phyloP scores from a whole-genome alignment of 2,329 filamentous ascomycete species.

The Aspergillus puulaauensis region DNA sequence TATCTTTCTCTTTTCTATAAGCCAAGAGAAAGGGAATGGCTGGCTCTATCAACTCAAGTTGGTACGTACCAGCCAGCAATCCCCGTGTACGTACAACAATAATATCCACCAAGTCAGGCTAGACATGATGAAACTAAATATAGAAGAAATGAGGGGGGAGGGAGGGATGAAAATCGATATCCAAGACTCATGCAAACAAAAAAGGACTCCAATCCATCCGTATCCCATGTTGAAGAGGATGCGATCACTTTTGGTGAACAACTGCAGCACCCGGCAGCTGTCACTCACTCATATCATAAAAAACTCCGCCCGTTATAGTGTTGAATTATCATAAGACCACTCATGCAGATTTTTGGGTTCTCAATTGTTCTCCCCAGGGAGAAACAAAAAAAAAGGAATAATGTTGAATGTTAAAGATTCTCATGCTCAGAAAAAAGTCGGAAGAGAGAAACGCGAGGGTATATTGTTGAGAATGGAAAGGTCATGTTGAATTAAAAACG shows the following conservation, averaged over 20 bases:
- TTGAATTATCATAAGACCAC: conserved; percentile 22
- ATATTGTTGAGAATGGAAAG: conserved; percentile 30
- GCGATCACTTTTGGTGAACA: conserved; percentile 15
- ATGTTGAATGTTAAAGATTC: conserved; percentile 21
- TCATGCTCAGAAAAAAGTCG: conserved; percentile 20
- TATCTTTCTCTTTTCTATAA: not conserved
- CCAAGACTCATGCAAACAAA: conserved; percentile 9
- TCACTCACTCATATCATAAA: conserved; percentile 5
- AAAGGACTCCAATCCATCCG: conserved; percentile 18
- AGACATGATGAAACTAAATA: not conserved
- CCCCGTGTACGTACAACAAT: not conserved
- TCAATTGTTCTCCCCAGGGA: not conserved
- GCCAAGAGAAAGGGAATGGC: not conserved
- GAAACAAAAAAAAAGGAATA: conserved; percentile 8
- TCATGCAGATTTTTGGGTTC: conserved; percentile 4
- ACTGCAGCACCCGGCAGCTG: not conserved
- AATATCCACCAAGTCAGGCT: not conserved
- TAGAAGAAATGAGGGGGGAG: not conserved
- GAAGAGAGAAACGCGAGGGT: conserved; percentile 26
- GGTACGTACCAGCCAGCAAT: not conserved
- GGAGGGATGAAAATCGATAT: conserved; percentile 3
- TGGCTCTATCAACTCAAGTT: not conserved
- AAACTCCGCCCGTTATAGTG: conserved; percentile 25
- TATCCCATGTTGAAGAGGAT: conserved; percentile 32
- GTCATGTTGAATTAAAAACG: conserved; percentile 41